Percentiles rank a stretch among this genome's conserved stretches.
These are phyloP conservation scores for Prunus dulcis DNA, from an alignment of 306 rosid species.

Conservation along the genomic window DNA sequence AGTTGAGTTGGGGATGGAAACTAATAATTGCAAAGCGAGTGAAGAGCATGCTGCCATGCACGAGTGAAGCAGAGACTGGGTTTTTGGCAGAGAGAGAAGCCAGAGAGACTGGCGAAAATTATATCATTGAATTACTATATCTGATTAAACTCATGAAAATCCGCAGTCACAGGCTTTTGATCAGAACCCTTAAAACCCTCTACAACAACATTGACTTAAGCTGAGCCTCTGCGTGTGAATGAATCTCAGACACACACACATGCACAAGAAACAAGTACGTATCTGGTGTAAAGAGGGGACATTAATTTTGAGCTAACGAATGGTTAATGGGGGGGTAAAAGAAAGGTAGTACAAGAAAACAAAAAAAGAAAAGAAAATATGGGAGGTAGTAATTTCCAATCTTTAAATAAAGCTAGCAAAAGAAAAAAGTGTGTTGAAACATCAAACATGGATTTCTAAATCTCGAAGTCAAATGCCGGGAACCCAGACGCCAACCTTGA, in stretches of 20 bases:
- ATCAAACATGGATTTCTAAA: not conserved
- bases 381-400: no score
- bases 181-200: not conserved
- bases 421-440: not conserved
- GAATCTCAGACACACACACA: not conserved
- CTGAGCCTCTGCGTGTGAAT: not conserved
- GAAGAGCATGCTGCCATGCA: constrained; percentile 42
- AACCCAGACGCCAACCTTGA: not conserved
- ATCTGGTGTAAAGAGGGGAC: not conserved
- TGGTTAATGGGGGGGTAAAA: not conserved
- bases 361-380: not conserved
- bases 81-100: constrained; percentile 29
- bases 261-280: not conserved
- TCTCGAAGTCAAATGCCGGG: not conserved
- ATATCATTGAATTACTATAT: constrained; percentile 39
- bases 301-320: not conserved
- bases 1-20: constrained; percentile 38
- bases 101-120: constrained; percentile 4
- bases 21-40: constrained; percentile 47
- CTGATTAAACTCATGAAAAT: constrained; percentile 27
- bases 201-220: not conserved
- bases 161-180: constrained; percentile 10
- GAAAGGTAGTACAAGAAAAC: not conserved
- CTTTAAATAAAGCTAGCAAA: no score
- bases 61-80: constrained; percentile 41